Evolutionary conservation across 2,329 filamentous ascomycete genomes (phyloP), one percentile per base, ranked within the genome.

Genomic region (Cryphonectria naterciae): DNA sequence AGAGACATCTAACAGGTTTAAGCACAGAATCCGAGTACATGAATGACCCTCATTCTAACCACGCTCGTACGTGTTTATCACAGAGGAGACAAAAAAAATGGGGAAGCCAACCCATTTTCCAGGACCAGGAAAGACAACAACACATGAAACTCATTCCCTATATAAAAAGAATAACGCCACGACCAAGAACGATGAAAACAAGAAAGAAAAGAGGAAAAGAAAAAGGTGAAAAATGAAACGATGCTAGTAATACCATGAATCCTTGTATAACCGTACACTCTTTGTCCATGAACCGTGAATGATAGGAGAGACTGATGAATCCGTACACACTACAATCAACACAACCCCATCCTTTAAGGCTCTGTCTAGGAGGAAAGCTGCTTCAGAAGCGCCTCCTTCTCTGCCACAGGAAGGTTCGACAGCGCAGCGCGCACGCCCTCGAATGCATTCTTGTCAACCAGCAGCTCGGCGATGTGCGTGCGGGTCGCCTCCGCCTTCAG

Each of bases 361-460:
- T 13, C 8, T 39, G n/a, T 28, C 19, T 25, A 62, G 10, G 71
- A 71, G 6, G 71, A 71, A 2, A 75, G 69, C 25, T 73, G 72
- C 68, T 75, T 74, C 32, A 92, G 82, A 49, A 91, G 84, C 76
- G 87, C 84, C 80, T 93, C 91, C 80, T 90, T 89, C 83, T 94
- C 91, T 67, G 84, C 85, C 43, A 90, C 89, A 37, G 91, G 89
- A 75, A 94, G 80, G 81, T 91, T 92, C 76, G 86, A 87, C 75
- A 93, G 81, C 70, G 92, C 87, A 75, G 90, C 86, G 77, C 89
- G 87, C 37, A 94, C 89, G 77, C 91, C 92, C 82, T 89, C 90
- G 72, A 93, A 81, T 69, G 85, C 82, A 5, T 90, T 89, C 74
- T 93, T 89, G 77, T 93, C 90, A 70, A 86, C 85, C 61, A 73